Conservation (phyloP, 176 grass and related monocot species). For the Carex myosuroides region DNA sequence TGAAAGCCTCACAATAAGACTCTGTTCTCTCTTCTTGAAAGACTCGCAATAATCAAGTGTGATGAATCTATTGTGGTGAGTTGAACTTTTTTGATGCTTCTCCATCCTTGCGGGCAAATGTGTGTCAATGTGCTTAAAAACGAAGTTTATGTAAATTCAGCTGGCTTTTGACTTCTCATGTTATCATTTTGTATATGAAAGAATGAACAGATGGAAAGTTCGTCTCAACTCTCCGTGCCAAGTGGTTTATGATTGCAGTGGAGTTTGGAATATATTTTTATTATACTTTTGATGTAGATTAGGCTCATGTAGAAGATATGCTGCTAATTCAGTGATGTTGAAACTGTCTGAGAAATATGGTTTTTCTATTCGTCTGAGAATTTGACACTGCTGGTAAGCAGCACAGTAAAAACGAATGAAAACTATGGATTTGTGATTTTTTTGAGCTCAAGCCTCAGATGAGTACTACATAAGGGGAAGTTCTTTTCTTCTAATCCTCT, state of each 20-base stretch:
- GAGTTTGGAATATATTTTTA: neutral
- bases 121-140: neutral
- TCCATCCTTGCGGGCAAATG: conserved; percentile 3
- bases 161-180: neutral
- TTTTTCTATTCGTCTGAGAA: neutral
- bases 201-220: neutral
- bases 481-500: neutral
- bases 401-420: neutral
- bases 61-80: conserved; percentile 16
- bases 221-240: neutral
- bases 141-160: neutral
- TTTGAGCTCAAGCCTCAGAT: neutral
- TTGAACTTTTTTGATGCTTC: conserved; percentile 1
- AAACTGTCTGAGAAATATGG: neutral
- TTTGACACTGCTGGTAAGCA: neutral
- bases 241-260: neutral
- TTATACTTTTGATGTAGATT: neutral
- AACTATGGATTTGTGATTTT: neutral
- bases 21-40: neutral
- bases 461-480: neutral
- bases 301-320: neutral
- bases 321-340: neutral
- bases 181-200: neutral
- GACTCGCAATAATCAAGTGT: neutral
- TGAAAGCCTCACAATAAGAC: neutral